These are phyloP conservation scores for Margaritispora aquatica DNA, from an alignment of 495 filamentous ascomycete genomes.

Conservation along the genomic window DNA sequence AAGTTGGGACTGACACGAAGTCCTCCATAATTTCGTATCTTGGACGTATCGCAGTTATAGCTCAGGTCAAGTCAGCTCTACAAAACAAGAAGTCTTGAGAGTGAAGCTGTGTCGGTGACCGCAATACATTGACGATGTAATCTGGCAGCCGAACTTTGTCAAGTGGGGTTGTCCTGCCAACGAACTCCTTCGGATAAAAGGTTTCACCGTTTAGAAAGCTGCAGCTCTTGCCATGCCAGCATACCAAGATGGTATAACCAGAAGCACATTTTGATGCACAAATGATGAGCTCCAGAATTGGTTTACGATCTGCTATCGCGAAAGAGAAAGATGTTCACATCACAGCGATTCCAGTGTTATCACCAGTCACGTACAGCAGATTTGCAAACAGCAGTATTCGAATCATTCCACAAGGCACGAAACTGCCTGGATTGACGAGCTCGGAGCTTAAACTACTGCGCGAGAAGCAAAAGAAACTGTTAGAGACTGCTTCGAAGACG, in stretches of 20 bases:
- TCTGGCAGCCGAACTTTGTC: no score
- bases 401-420: background rate
- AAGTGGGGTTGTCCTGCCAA: background rate
- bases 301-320: background rate
- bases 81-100: no score
- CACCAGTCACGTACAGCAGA: background rate
- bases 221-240: background rate
- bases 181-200: background rate
- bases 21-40: no score
- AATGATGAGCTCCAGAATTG: background rate
- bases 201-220: background rate
- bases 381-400: background rate
- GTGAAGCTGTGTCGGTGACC: no score
- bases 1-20: no score
- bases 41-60: no score
- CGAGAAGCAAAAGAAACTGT: slow-evolving; percentile 17
- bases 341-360: background rate
- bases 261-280: no score
- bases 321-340: background rate
- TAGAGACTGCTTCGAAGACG: slow-evolving; percentile 6
- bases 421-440: slow-evolving; percentile 4
- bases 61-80: no score
- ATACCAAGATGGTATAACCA: no score
- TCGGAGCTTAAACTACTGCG: slow-evolving; percentile 17
- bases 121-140: no score